A percentile compares a stretch with the other conserved stretches of the same genome.
phyloP scores from a whole-genome alignment of 2,329 filamentous ascomycete species.

The Escovopsis sp. region DNA sequence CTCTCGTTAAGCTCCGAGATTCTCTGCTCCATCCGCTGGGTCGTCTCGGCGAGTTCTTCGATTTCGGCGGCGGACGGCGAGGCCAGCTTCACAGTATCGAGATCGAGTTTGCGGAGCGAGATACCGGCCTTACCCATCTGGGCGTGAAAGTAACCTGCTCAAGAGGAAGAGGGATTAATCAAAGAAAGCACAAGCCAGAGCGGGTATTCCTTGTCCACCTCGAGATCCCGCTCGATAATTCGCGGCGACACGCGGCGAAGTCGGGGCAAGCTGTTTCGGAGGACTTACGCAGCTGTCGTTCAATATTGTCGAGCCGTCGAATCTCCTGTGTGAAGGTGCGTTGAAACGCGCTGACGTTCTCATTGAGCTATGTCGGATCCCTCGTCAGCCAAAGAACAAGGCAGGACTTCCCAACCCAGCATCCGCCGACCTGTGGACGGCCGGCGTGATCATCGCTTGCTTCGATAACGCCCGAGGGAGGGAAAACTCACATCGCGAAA shows the following conservation, averaged over 20 bases:
- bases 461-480: too few species aligned
- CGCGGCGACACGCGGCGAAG: too few species aligned
- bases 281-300: conserved; percentile 80
- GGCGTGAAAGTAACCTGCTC: conserved; percentile 77
- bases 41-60: conserved; percentile 84
- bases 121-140: conserved; percentile 94
- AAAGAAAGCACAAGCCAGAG: conserved; percentile 3
- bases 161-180: conserved; percentile 1
- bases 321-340: conserved; percentile 97
- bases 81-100: conserved; percentile 75
- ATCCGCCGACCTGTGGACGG: too few species aligned
- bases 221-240: too few species aligned
- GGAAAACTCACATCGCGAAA: conserved; percentile 72
- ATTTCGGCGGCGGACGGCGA: conserved; percentile 88
- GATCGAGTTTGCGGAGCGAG: conserved; percentile 73
- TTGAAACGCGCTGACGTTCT: conserved; percentile 86
- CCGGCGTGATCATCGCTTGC: too few species aligned
- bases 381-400: conserved; percentile 1
- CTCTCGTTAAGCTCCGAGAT: conserved; percentile 89
- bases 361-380: conserved; percentile 54
- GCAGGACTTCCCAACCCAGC: too few species aligned
- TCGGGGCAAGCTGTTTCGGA: neutral
- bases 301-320: conserved; percentile 90
- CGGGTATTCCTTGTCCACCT: neutral
- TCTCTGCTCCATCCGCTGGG: conserved; percentile 82